These are phyloP conservation scores for Drosera capensis DNA, from an alignment of 148 eudicot species.

Conservation along the genomic window DNA sequence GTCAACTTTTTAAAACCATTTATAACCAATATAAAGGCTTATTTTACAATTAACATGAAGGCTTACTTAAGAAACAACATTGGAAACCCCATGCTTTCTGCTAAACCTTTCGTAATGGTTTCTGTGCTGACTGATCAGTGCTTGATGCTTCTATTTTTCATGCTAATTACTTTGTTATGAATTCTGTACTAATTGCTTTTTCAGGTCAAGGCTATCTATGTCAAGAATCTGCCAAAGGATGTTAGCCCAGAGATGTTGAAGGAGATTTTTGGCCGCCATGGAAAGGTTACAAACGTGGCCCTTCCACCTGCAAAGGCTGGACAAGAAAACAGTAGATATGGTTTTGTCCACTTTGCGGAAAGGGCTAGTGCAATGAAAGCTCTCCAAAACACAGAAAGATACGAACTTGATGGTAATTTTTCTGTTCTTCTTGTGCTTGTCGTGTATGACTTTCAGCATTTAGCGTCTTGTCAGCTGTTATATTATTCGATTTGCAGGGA, in stretches of 20 bases:
- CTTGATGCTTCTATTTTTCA: too few species aligned
- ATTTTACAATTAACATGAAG: too few species aligned
- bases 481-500: constrained; percentile 34
- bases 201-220: constrained; percentile 88
- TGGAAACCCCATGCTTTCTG: too few species aligned
- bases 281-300: constrained; percentile 65
- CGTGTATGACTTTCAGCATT: background rate
- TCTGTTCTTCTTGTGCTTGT: background rate
- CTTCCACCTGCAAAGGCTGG: constrained; percentile 91
- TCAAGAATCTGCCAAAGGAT: constrained; percentile 75
- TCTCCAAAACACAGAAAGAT: constrained; percentile 62
- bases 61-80: too few species aligned
- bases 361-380: constrained; percentile 78
- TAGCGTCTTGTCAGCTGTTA: too few species aligned
- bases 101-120: too few species aligned
- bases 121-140: background rate
- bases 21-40: too few species aligned
- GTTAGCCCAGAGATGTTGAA: constrained; percentile 57
- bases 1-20: too few species aligned
- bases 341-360: constrained; percentile 83
- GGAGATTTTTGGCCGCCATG: constrained; percentile 70
- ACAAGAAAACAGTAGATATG: constrained; percentile 86
- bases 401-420: constrained; percentile 66
- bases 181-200: background rate
- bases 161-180: background rate